Base-by-base conservation (phyloP, 768 basidiomycete species). In the Exidia glandulosa region DNA sequence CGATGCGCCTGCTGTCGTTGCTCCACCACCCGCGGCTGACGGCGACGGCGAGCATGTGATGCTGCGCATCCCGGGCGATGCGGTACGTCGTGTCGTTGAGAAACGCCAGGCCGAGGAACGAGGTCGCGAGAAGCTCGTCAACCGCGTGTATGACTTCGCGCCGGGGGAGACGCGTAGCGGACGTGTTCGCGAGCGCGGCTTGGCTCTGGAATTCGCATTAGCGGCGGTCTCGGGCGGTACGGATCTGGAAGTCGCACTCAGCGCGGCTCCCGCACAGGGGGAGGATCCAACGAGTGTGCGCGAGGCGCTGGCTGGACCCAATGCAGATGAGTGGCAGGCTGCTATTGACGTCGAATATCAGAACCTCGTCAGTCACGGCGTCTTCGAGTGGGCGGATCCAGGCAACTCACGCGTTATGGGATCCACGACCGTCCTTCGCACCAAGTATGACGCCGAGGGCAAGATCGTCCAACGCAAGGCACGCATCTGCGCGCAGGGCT, bases 401-500 rank as follows among this genome's bases (percentile, higher is more conserved):
- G 37, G 33, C 57, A 34, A 31, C 57, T 50, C 14, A 58, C 27
- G 19, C 7, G n/a, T 68, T 2, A 67, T 74, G 54, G 62, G 61
- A 2, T 63, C 63, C 13, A 61, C 60, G 34, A 69, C 70, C 60
- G 67, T 75, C 25, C 74, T 68, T 58, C 61, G 57, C 0, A 37
- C 63, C 1, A 76, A 74, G 61, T 32, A 60, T 23, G 65, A 73
- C 59, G 57, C 56, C 7, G 31, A 65, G 32, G 73, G 71, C 6
- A 52, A 62, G 9, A 62, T 68, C 0, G 60, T 65, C 0, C 57
- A 69, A 14, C 70, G 69, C 62, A 79, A 79, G 62, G 74, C 72
- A 0, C 67, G 72, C 0, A 69, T 74, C 29, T 75, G 81, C 0
- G 72, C 76, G 29, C 70, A 74, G 58, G 78, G 80, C 0, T 77